Conservation (phyloP, 2,329 filamentous ascomycete genomes). For the Botrytis byssoidea region DNA sequence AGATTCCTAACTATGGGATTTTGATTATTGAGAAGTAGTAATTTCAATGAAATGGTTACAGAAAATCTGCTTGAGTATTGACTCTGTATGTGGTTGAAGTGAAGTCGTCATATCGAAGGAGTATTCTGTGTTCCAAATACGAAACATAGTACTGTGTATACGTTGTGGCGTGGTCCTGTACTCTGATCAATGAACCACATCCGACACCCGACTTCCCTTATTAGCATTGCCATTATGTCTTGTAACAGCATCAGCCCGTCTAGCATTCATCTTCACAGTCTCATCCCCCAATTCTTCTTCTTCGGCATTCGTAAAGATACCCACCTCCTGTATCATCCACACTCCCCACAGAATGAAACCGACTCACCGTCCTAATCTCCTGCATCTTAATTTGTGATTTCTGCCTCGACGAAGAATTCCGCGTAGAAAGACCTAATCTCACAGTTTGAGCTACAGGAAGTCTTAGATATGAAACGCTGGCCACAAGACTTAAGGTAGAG, state of each 20-base stretch:
- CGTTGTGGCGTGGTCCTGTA: not conserved
- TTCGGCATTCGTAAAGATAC: not conserved
- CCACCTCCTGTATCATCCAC: not conserved
- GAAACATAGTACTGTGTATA: not conserved
- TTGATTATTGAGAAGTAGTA: conserved; percentile 31
- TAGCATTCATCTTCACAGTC: not conserved
- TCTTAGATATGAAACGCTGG: not conserved
- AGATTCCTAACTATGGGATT: conserved; percentile 32
- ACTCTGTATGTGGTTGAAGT: not conserved
- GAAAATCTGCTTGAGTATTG: not conserved
- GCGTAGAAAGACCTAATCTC: not conserved
- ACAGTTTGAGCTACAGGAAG: not conserved
- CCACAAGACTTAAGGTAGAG: not conserved
- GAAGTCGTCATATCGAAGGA: not conserved
- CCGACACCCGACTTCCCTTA: not conserved
- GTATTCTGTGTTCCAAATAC: too few relatives aligned
- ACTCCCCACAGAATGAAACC: not conserved
- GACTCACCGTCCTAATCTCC: too few relatives aligned
- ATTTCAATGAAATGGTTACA: not conserved
- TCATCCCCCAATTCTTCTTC: not conserved
- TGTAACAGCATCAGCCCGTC: not conserved
- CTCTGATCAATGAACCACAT: not conserved
- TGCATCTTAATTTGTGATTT: too few relatives aligned
- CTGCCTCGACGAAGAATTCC: not conserved
- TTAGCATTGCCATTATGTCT: not conserved